These are phyloP conservation scores for Sphaerobolus stellatus DNA, from an alignment of 1,284 basidiomycete species.

Conservation along the genomic window DNA sequence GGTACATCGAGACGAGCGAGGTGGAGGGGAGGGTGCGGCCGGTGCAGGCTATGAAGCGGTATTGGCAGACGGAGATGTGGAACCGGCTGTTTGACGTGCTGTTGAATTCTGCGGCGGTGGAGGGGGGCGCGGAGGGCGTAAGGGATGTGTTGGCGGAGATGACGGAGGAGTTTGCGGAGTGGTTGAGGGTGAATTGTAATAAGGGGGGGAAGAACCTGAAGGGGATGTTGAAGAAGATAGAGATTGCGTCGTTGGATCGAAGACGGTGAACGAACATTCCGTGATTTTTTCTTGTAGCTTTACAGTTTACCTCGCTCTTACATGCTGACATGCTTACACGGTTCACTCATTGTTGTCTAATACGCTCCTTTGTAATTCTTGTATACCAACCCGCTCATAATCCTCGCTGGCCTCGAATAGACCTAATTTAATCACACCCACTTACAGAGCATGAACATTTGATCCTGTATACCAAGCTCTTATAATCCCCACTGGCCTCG, in stretches of 20 bases:
- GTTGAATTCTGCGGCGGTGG: constrained; percentile 71
- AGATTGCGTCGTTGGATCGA: constrained; percentile 33
- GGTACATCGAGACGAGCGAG: constrained; percentile 76
- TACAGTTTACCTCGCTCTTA: too few species aligned
- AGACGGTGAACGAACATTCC: too few species aligned
- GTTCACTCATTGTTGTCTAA: too few species aligned
- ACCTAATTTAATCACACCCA: too few species aligned
- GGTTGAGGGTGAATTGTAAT: constrained; percentile 81
- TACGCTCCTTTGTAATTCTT: too few species aligned
- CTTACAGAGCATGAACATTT: too few species aligned
- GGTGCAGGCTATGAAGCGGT: constrained; percentile 81
- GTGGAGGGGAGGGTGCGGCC: constrained; percentile 52
- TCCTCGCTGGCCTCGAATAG: too few species aligned
- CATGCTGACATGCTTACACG: too few species aligned
- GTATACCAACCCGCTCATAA: too few species aligned
- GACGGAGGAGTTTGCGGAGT: constrained; percentile 81
- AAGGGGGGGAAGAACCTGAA: constrained; percentile 87
- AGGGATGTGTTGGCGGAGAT: constrained; percentile 64
- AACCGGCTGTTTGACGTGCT: constrained; percentile 80
- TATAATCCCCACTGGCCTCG: too few species aligned
- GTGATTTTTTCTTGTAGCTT: too few species aligned
- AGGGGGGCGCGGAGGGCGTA: constrained; percentile 65
- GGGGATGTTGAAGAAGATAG: constrained; percentile 79
- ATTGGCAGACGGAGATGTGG: constrained; percentile 95
- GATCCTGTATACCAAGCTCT: too few species aligned